A percentile compares a stretch with the other conserved stretches of the same genome.
Conservation (phyloP, 768 basidiomycete genomes). For the Naganishia kalamii region DNA sequence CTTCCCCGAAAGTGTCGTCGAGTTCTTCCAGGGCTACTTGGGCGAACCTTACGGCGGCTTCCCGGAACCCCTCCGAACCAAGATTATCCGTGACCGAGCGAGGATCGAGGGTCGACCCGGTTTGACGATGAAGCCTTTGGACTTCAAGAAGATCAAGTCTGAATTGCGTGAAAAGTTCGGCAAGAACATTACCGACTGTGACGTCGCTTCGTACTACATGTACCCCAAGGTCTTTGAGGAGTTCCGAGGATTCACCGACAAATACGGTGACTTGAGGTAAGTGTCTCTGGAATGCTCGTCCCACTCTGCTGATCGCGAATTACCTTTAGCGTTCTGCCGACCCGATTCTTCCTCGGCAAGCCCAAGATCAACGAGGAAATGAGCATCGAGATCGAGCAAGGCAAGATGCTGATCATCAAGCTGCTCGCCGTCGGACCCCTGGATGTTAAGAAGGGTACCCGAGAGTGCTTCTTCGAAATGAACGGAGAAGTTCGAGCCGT, state of each 20-base stretch:
- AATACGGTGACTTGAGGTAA: conserved; percentile 88
- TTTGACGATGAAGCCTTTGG: conserved; percentile 72
- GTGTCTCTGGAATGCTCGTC: conserved; percentile 29
- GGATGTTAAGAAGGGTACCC: conserved; percentile 79
- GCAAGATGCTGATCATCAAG: conserved; percentile 93
- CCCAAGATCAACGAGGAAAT: conserved; percentile 91
- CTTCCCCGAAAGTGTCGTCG: conserved; percentile 65
- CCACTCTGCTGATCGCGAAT: conserved; percentile 21
- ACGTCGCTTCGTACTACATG: conserved; percentile 95
- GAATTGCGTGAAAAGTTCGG: conserved; percentile 91
- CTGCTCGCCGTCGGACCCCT: conserved; percentile 92
- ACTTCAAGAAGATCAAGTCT: conserved; percentile 93
- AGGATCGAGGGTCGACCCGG: conserved; percentile 93
- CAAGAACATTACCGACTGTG: conserved; percentile 83
- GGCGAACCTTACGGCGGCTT: conserved; percentile 97
- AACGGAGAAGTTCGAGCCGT: conserved; percentile 97
- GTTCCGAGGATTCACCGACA: conserved; percentile 87
- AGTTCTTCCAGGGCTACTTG: conserved; percentile 99
- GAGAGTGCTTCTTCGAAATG: conserved; percentile 98
- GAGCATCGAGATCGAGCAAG: conserved; percentile 75
- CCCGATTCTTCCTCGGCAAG: conserved; percentile 91
- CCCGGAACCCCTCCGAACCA: conserved; percentile 89
- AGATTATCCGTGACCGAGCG: conserved; percentile 86
- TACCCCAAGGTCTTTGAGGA: conserved; percentile 99
- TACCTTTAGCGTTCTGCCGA: conserved; percentile 73